phyloP scores from a whole-genome alignment of 306 rosid genomes.

The Dicorynia guianensis region DNA sequence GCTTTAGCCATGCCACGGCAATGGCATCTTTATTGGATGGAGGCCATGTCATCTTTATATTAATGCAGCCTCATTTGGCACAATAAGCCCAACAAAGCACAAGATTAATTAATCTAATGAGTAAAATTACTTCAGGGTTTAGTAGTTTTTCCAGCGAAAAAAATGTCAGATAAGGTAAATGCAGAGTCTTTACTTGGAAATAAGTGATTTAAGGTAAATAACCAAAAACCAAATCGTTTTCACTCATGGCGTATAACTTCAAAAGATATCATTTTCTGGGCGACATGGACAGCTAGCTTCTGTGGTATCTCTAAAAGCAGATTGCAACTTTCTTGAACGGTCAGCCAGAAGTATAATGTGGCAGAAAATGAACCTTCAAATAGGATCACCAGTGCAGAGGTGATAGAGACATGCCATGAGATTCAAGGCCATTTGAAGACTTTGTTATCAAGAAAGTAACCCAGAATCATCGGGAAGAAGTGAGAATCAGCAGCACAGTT shows the following conservation, averaged over 20 bases:
- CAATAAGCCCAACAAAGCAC: background rate
- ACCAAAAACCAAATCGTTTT: slow-evolving; percentile 4
- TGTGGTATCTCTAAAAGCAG: slow-evolving; percentile 25
- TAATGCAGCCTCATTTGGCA: background rate
- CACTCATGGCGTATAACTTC: background rate
- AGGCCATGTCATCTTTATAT: background rate
- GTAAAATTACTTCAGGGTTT: background rate
- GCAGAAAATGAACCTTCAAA: slow-evolving; percentile 45
- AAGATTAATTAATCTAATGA: background rate
- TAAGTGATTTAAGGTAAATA: background rate
- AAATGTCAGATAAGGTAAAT: background rate
- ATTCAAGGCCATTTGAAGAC: slow-evolving; percentile 35
- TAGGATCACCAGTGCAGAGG: slow-evolving; percentile 21
- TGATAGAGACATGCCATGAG: slow-evolving; percentile 42
- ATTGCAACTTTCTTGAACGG: background rate
- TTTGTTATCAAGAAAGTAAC: slow-evolving; percentile 26
- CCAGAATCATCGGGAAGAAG: too few relatives aligned
- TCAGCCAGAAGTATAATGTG: slow-evolving; percentile 35
- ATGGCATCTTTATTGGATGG: slow-evolving; percentile 12
- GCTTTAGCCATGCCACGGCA: background rate
- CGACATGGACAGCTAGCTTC: slow-evolving; percentile 26
- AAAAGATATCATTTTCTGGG: slow-evolving; percentile 10
- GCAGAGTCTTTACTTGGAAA: background rate
- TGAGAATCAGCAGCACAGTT: too few relatives aligned
- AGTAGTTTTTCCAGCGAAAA: background rate